Evolutionary conservation across 352 stramenopile species (phyloP).

Genomic region (Phytopythium montanum): DNA sequence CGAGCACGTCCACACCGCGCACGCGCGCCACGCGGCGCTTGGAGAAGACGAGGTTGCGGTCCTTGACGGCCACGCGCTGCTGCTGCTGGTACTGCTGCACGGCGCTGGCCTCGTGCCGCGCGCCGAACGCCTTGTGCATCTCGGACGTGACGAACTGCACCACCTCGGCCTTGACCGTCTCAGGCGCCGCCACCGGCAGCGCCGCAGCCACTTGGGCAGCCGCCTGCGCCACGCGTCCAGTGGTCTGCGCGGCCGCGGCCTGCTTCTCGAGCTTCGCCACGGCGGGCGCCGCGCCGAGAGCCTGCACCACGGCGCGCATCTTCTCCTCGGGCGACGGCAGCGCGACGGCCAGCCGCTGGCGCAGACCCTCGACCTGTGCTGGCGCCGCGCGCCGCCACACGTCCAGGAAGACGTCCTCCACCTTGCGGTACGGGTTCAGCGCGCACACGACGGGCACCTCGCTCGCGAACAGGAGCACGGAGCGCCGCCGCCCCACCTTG

Average conservation of each 20-base stretch:
- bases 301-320: constrained; percentile 48
- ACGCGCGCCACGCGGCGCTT: constrained; percentile 63
- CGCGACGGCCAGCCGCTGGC: constrained; percentile 40
- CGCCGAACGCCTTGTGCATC: constrained; percentile 79
- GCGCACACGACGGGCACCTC: constrained; percentile 82
- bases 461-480: constrained; percentile 83
- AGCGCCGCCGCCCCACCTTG: constrained; percentile 5
- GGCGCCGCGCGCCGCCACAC: constrained; percentile 80
- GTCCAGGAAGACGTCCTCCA: constrained; percentile 80
- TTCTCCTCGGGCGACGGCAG: constrained; percentile 48
- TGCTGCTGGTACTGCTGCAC: constrained; percentile 70
- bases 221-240: constrained; percentile 31
- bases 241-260: constrained; percentile 41
- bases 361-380: constrained; percentile 44
- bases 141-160: constrained; percentile 71
- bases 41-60: constrained; percentile 72
- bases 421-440: constrained; percentile 78
- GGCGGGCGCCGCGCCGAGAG: constrained; percentile 44
- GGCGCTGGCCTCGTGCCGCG: constrained; percentile 54
- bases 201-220: constrained; percentile 41
- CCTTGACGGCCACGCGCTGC: constrained; percentile 48
- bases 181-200: constrained; percentile 45
- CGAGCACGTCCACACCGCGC: constrained; percentile 45
- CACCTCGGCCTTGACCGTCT: constrained; percentile 53
- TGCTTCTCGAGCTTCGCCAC: constrained; percentile 60